Base-by-base conservation (phyloP, 2,329 filamentous ascomycete species). In the Colletotrichum somersetense region DNA sequence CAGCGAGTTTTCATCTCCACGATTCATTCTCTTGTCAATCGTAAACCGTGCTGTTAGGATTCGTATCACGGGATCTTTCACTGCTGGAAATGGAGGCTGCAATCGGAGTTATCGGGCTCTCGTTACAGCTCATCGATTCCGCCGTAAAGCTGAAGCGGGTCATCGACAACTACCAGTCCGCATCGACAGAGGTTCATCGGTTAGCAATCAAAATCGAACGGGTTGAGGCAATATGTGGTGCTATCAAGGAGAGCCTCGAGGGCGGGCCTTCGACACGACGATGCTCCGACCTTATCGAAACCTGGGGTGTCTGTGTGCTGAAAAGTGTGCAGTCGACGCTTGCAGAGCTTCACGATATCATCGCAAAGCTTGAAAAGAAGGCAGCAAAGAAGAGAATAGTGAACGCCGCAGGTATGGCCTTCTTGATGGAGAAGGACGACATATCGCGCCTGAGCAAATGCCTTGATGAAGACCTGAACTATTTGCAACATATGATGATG, bases 141-240 rank as follows among this genome's bases (percentile, higher is more conserved):
- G 67, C 55, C 7, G 6, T 83, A 71, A 80, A 85, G 64, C 80
- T 85, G 40, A 93, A 90, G 83, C 89, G 93, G 50, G 85, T 87
- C 2, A 74, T 90, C n/a, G n/a, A 35, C 0, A 7, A 80, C 3
- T 61, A 61, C 23, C 55, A 62, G n/a, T 55, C 62, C 55, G 67
- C 62, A 4, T 59, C 46, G 10, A 40, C 62, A 6, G 67, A 70
- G 16, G 20, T 56, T n/a, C 55, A 66, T 40, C 62, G 67, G 3
- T 30, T 66, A 35, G 53, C 55, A 0, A 55, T 66, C 1, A 70
- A 70, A 46, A 48, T 70, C 38, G 55, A 66, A 48, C 35, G 53
- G 0, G 23, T 70, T 18, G 67, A 70, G 46, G 67, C 23, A 0
- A 48, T 70, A 5, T 66, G 55, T 14, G 30, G 55, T 23, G 61